These are phyloP conservation scores for Fusarium zealandicum DNA, from an alignment of 2,329 filamentous ascomycete genomes.

Conservation along the genomic window DNA sequence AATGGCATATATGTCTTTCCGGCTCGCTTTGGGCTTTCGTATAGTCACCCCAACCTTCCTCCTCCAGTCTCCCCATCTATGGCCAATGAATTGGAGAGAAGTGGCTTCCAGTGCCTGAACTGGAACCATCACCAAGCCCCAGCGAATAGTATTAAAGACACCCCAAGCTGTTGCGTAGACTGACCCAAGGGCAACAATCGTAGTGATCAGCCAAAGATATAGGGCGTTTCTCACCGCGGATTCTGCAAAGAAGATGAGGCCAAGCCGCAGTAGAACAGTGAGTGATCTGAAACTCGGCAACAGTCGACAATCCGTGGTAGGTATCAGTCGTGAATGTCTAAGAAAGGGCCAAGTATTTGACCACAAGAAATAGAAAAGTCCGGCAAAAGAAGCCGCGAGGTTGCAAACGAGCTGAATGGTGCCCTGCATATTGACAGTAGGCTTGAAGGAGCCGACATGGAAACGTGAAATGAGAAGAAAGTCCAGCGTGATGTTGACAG, in stretches of 20 bases:
- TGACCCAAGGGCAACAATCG: slow-evolving; percentile 67
- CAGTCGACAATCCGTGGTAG: slow-evolving; percentile 2
- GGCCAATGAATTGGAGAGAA: slow-evolving; percentile 69
- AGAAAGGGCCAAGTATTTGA: slow-evolving; percentile 43
- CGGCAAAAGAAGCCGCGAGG: slow-evolving; percentile 60
- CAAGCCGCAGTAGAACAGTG: slow-evolving; percentile 61
- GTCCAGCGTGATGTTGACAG: slow-evolving; percentile 72
- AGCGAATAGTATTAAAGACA: slow-evolving; percentile 76
- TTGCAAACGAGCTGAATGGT: slow-evolving; percentile 68
- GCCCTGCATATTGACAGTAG: slow-evolving; percentile 70
- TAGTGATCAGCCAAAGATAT: slow-evolving; percentile 74
- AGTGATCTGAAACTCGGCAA: slow-evolving; percentile 55
- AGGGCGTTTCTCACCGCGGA: slow-evolving; percentile 72
- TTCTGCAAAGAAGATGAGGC: slow-evolving; percentile 66
- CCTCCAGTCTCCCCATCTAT: slow-evolving; percentile 67
- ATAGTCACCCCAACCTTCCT: slow-evolving; percentile 36
- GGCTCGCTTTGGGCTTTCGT: slow-evolving; percentile 26
- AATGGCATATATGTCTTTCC: slow-evolving; percentile 47
- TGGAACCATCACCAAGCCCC: slow-evolving; percentile 78
- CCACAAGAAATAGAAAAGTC: slow-evolving; percentile 67
- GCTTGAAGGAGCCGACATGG: slow-evolving; percentile 61
- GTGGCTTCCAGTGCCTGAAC: slow-evolving; percentile 72
- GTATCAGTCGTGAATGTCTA: not conserved
- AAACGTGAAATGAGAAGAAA: slow-evolving; percentile 71
- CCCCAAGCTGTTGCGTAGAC: slow-evolving; percentile 77